Evolutionary conservation across 129 eudicot genomes (phyloP).

Genomic region (Cynara cardunculus): DNA sequence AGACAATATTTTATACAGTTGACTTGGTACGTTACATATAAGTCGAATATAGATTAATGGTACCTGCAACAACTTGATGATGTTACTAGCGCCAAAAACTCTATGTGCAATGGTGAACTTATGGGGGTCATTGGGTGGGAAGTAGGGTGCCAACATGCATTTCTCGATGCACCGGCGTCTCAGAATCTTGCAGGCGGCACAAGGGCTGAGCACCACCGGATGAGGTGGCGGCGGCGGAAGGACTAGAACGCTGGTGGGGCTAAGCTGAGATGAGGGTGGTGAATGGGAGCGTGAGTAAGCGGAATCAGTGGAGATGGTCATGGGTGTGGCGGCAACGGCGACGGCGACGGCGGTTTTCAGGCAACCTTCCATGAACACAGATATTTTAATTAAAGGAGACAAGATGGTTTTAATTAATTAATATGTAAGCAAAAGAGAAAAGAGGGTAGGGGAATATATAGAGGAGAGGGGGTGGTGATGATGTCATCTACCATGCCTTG

Average conservation of each 20-base stretch:
- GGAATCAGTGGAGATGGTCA: conserved; percentile 16
- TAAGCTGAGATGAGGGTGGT: conserved; percentile 17
- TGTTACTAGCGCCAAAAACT: conserved; percentile 47
- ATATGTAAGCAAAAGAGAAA: neutral
- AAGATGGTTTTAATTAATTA: neutral
- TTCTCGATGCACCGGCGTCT: conserved; percentile 42
- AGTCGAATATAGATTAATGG: neutral
- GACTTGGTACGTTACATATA: neutral
- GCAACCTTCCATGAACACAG: conserved; percentile 22
- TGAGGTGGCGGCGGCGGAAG: conserved; percentile 7
- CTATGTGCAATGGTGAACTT: conserved; percentile 42
- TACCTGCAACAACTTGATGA: conserved; percentile 39
- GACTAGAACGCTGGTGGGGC: conserved; percentile 23
- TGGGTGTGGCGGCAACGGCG: neutral
- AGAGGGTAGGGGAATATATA: neutral
- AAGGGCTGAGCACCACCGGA: conserved; percentile 40
- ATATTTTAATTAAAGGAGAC: neutral
- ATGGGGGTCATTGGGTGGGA: conserved; percentile 39
- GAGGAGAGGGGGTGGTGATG: neutral
- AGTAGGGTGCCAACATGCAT: conserved; percentile 47
- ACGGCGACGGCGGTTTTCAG: conserved; percentile 6
- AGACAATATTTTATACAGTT: too few species aligned
- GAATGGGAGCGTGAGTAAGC: conserved; percentile 17
- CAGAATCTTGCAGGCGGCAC: conserved; percentile 54
- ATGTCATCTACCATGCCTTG: conserved; percentile 16